Evolutionary conservation across 2,329 filamentous ascomycete species (phyloP), one percentile per base, ranked within the genome.

Genomic region (Xylariaceae sp.): DNA sequence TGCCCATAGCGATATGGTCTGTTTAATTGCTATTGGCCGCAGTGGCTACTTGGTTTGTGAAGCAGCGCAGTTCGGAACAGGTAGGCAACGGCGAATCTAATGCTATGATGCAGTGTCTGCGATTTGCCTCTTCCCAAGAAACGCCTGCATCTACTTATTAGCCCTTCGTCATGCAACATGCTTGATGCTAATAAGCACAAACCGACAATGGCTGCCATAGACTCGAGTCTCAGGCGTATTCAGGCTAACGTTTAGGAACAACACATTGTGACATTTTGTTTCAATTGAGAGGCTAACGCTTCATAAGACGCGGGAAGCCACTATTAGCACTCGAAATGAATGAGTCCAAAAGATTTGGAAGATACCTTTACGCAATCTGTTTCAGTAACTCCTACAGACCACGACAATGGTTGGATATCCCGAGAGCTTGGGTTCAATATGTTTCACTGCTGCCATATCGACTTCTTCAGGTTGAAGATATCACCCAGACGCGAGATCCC

Each of bases 281-380:
- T 45, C 10, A 37, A 51, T 19, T 48, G 32, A 47, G 52, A 57
- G 44, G 45, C 40, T 26, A 34, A n/a, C 37, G 30, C 19, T 30
- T 34, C 12, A 50, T 36, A 4, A 48, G 8, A 46, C n/a, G 8
- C 41, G 19, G 34, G 19, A 18, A n/a, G 19, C 43, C n/a, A 44
- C n/a, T 16, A 10, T 39, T n/a, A 32, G 40, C 40, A 37, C 19
- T 5, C 7, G 32, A 46, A 30, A 43, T 52, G 2, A n/a, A 26
- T 10, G 12, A 39, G 8, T 22, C 44, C 18, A 18, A 36, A 39
- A 21, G n/a, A 15, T 39, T 10, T 44, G 18, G 30, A 41, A 16
- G 37, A 32, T 34, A 49, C 26, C 34, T 34, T 21, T 19, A 49
- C 48, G 43, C 26, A 51, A 22, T 47, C 30, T 53, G 53, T 56